These are phyloP conservation scores for Pyrus bretschneideri DNA, from an alignment of 306 rosid genomes.

Conservation along the genomic window DNA sequence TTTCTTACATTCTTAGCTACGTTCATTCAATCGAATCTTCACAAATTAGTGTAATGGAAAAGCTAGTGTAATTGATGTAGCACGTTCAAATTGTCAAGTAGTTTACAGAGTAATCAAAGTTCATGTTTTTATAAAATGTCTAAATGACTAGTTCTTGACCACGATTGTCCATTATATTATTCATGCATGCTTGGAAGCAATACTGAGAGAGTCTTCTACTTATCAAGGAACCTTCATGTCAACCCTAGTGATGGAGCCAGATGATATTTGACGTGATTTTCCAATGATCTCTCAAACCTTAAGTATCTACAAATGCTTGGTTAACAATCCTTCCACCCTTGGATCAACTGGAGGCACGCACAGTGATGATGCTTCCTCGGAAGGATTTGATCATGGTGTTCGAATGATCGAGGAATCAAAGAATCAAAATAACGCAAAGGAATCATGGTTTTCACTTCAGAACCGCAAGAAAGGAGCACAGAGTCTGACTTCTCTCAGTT, in stretches of 20 bases:
- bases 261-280: no score
- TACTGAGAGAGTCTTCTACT: no score
- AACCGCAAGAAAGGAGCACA: constrained; percentile 24
- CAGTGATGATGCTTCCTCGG: constrained; percentile 21
- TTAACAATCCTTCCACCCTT: constrained; percentile 43
- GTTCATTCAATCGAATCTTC: background rate
- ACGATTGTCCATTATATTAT: no score
- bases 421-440: constrained; percentile 1
- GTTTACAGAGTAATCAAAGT: no score
- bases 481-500: background rate
- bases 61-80: background rate
- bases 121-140: no score
- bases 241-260: no score
- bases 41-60: background rate
- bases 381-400: constrained; percentile 20
- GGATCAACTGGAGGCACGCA: constrained; percentile 22
- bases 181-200: background rate
- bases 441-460: constrained; percentile 64
- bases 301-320: constrained; percentile 68
- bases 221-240: no score
- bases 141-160: no score
- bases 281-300: constrained; percentile 85
- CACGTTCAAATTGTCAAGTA: no score
- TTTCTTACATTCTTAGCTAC: background rate
- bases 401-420: constrained; percentile 2